Evolutionary conservation across 2,329 filamentous ascomycete species (phyloP), one percentile per base, ranked within the genome.

Genomic region (Cladosporium velox): DNA sequence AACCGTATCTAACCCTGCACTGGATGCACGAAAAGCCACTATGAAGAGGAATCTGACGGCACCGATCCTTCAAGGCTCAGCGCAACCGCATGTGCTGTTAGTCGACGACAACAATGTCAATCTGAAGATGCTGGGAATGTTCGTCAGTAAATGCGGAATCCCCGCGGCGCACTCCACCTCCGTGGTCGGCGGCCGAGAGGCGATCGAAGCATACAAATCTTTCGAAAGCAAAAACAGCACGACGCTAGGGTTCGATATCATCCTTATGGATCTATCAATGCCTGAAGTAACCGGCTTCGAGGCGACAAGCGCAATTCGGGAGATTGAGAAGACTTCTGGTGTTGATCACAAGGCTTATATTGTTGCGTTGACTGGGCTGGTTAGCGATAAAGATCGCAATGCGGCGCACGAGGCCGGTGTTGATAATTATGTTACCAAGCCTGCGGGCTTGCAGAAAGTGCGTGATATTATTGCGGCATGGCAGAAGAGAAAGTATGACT

Each of bases 71-170:
- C 24, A 52, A 4, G 49, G 49, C 4, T 52, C 52, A 30, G 28
- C 28, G 18, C 15, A 57, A 5, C 52, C 52, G 21, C 30, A 30
- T 7, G 7, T 57, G 2, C n/a, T 57, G 1, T 26, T 66, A 1
- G 65, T 66, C 2, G 65, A 66, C 18, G 65, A 66, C 59, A 66
- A 67, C 52, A 35, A 11, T 14, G 34, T 67, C 1, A 65, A 67
- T n/a, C 38, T 67, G 18, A 51, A 59, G 32, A 30, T 67, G 28
- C 61, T 65, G 26, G 24, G n/a, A 15, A 65, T 30, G 21, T 65
- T 65, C 14, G 21, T 59, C 0, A 47, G n/a, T 1, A 64, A 64
- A 44, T 64, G 61, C 24, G 52, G 52, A n/a, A 64, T 44, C 1
- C 30, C 44, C 0, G 32, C 28, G 8, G 30, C 15, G 10, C 14